Percentiles rank a stretch among this genome's conserved stretches.
Conservation (phyloP, 139 green algal genomes). For the Picochlorum sp. region DNA sequence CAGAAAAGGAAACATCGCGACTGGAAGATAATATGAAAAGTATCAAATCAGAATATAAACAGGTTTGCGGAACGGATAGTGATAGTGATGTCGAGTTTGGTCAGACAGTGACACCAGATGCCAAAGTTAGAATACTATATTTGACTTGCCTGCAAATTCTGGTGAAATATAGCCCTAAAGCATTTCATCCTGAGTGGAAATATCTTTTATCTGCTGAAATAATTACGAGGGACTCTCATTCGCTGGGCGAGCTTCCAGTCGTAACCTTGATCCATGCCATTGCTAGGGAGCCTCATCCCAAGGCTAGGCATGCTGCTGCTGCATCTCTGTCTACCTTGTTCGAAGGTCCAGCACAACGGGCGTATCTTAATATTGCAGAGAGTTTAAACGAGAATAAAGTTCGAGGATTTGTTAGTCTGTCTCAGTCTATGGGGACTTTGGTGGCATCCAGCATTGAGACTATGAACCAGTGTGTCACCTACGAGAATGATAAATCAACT, state of each 20-base stretch:
- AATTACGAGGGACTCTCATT: neutral
- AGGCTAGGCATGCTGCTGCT: slow-evolving; percentile 40
- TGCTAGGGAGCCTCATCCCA: slow-evolving; percentile 37
- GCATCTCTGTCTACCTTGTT: slow-evolving; percentile 33
- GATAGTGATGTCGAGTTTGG: neutral
- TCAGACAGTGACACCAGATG: neutral
- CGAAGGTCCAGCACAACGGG: slow-evolving; percentile 41
- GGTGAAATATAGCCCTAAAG: slow-evolving; percentile 37
- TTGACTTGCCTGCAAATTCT: slow-evolving; percentile 42
- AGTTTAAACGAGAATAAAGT: neutral
- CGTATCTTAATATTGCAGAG: slow-evolving; percentile 53
- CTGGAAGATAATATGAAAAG: too few species aligned
- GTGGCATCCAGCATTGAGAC: slow-evolving; percentile 29
- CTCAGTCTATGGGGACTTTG: slow-evolving; percentile 34
- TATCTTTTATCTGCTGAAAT: slow-evolving; percentile 29
- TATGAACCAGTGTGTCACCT: slow-evolving; percentile 20
- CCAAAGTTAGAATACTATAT: slow-evolving; percentile 26
- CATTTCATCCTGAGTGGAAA: slow-evolving; percentile 45
- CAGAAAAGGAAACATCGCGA: too few species aligned
- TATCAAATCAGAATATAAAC: too few species aligned
- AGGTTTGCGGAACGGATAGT: neutral
- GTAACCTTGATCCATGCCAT: slow-evolving; percentile 45
- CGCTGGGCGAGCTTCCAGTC: too few species aligned
- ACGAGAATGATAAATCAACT: slow-evolving; percentile 14
- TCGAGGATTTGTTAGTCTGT: slow-evolving; percentile 57